Percentiles rank a stretch among this genome's conserved stretches.
phyloP scores from a whole-genome alignment of 805 yeast species.

The Nakazawaea populi region DNA sequence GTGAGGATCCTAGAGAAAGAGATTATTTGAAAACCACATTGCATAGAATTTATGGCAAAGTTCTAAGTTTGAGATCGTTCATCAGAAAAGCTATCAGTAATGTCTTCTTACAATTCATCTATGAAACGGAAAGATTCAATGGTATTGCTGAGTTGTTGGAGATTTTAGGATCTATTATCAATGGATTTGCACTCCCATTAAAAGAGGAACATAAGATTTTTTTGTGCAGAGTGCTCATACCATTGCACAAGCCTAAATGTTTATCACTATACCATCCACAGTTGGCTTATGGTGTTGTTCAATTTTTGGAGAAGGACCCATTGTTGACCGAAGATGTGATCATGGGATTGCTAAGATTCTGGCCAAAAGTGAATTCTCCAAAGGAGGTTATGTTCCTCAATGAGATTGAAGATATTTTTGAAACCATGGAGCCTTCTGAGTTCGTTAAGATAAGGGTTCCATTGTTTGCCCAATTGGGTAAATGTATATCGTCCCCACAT shows the following conservation, averaged over 20 bases:
- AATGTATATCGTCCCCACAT: slow-evolving; percentile 91
- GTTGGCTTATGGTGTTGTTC: slow-evolving; percentile 93
- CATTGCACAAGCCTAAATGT: slow-evolving; percentile 87
- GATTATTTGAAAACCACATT: slow-evolving; percentile 92
- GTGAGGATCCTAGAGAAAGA: slow-evolving; percentile 95
- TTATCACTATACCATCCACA: slow-evolving; percentile 93
- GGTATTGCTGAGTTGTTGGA: slow-evolving; percentile 94
- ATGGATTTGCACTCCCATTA: slow-evolving; percentile 95
- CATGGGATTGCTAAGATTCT: slow-evolving; percentile 84
- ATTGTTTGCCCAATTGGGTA: slow-evolving; percentile 86
- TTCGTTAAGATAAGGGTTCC: slow-evolving; percentile 91
- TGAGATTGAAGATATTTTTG: slow-evolving; percentile 95
- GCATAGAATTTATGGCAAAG: slow-evolving; percentile 95
- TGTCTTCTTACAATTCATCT: slow-evolving; percentile 86
- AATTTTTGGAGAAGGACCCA: slow-evolving; percentile 93
- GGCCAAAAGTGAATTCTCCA: slow-evolving; percentile 95
- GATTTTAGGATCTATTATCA: slow-evolving; percentile 91
- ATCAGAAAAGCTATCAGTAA: slow-evolving; percentile 89
- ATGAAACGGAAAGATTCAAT: slow-evolving; percentile 93
- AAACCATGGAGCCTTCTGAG: slow-evolving; percentile 90
- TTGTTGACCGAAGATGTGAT: slow-evolving; percentile 91
- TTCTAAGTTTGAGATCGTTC: slow-evolving; percentile 80
- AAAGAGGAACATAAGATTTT: slow-evolving; percentile 96
- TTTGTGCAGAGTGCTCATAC: slow-evolving; percentile 77
- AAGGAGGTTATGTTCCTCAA: slow-evolving; percentile 94